Evolutionary conservation across 2,329 filamentous ascomycete genomes (phyloP).

Genomic region (Zymoseptoria ardabiliae): DNA sequence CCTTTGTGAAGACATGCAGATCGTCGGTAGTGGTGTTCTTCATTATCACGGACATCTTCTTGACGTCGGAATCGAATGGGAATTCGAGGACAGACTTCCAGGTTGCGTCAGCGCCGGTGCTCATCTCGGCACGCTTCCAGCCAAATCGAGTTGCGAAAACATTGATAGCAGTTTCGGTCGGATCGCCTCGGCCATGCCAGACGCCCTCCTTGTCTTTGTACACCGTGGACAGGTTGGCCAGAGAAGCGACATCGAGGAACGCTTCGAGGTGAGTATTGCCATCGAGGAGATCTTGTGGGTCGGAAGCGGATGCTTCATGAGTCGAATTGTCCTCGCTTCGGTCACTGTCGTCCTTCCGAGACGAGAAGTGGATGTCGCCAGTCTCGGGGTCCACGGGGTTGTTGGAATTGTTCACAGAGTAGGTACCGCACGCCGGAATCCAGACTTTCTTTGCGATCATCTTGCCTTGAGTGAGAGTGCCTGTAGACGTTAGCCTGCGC

Average conservation of each 20-base stretch:
- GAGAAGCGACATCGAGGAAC: slow-evolving; percentile 52
- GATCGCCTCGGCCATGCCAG: slow-evolving; percentile 60
- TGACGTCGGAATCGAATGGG: slow-evolving; percentile 66
- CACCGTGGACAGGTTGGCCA: slow-evolving; percentile 59
- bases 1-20: slow-evolving; percentile 52
- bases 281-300: slow-evolving; percentile 31
- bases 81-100: slow-evolving; percentile 60
- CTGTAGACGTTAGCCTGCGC: slow-evolving; percentile 19
- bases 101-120: slow-evolving; percentile 24
- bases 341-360: slow-evolving; percentile 8
- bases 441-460: slow-evolving; percentile 59
- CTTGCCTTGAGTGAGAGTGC: slow-evolving; percentile 49
- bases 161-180: slow-evolving; percentile 67
- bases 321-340: slow-evolving; percentile 14
- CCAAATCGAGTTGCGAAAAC: slow-evolving; percentile 63
- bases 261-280: slow-evolving; percentile 44
- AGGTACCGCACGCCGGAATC: slow-evolving; percentile 55
- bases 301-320: slow-evolving; percentile 9
- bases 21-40: slow-evolving; percentile 48
- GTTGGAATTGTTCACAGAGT: slow-evolving; percentile 50
- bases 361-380: slow-evolving; percentile 48
- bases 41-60: slow-evolving; percentile 70
- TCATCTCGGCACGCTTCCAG: slow-evolving; percentile 23
- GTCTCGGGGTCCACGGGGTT: slow-evolving; percentile 54
- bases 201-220: slow-evolving; percentile 49